Conservation (phyloP, 768 basidiomycete genomes). For the Leccinellum albellum region DNA sequence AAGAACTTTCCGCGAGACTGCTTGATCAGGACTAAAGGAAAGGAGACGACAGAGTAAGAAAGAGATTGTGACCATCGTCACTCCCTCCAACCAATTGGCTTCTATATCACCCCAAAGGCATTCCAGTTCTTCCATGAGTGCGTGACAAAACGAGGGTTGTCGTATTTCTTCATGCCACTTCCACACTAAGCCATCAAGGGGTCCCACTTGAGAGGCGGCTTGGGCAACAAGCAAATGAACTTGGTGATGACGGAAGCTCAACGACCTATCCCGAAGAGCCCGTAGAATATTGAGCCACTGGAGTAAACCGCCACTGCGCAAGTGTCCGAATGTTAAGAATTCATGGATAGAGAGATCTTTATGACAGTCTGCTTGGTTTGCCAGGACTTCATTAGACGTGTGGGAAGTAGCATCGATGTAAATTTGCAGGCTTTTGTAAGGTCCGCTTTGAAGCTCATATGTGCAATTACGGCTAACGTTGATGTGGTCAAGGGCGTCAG, state of each 20-base stretch:
- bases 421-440: constrained; percentile 35
- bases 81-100: background rate
- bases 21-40: background rate
- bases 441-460: constrained; percentile 26
- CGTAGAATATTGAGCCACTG: constrained; percentile 51
- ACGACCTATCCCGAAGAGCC: constrained; percentile 35
- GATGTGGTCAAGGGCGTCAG: constrained; percentile 6
- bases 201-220: constrained; percentile 42
- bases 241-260: constrained; percentile 37
- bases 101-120: background rate
- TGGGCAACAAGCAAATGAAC: constrained; percentile 43
- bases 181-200: constrained; percentile 2
- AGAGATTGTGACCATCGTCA: background rate
- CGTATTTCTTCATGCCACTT: constrained; percentile 9
- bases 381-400: constrained; percentile 41
- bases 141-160: constrained; percentile 3
- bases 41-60: background rate
- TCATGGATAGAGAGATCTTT: constrained; percentile 40
- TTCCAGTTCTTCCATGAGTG: background rate
- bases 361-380: constrained; percentile 40
- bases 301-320: constrained; percentile 41
- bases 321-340: constrained; percentile 38
- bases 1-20: background rate
- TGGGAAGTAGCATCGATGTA: constrained; percentile 34
- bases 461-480: constrained; percentile 27